Base-by-base conservation (phyloP, 371 early-diverging fungal species). In the Rhizopus sp. region DNA sequence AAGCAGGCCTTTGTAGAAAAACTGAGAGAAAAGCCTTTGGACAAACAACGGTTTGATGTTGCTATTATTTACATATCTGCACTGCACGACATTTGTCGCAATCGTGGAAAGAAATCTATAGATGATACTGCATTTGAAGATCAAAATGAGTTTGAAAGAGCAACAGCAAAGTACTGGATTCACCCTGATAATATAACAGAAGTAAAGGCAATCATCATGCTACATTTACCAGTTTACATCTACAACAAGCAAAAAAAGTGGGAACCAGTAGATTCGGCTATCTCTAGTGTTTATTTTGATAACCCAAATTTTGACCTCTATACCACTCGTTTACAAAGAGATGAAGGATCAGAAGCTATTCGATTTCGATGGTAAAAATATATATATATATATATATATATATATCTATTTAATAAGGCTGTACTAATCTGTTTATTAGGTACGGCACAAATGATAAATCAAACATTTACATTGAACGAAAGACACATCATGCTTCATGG, bases 111-210 rank as follows among this genome's bases (percentile, higher is more conserved):
- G 30, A 75, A 64, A 47, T 63, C 62, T 17, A 66, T 63, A 57
- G 77, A 62, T 5, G 70, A 72, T 55, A 37, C 68, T 64, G 35
- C 68, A 65, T 32, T 55, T 30, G 55, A 50, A 16, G 66, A 79
- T 15, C 83, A 87, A 55, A 83, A 78, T 45, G 87, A 87, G 51
- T 93, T 93, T 80, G 92, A 93, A n/a, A 81, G 95, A 29, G 82
- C 88, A 50, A 94, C 95, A 30, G 86, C 90, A 48, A 93, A 98
- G 76, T 99, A 97, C 74, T 99, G 99, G 99, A 94, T 99, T 8
- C 96, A 96, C 63, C 92, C 93, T 0, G 97, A 99, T 68, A 96
- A 99, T 74, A 89, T 99, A 41, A 92, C 90, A 46, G 95, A 97
- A 68, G 85, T 99, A 57, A 94, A 95, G 70, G 86, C 91, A 44